phyloP scores from a whole-genome alignment of 306 rosid genomes.

The Gynostemma pentaphyllum region DNA sequence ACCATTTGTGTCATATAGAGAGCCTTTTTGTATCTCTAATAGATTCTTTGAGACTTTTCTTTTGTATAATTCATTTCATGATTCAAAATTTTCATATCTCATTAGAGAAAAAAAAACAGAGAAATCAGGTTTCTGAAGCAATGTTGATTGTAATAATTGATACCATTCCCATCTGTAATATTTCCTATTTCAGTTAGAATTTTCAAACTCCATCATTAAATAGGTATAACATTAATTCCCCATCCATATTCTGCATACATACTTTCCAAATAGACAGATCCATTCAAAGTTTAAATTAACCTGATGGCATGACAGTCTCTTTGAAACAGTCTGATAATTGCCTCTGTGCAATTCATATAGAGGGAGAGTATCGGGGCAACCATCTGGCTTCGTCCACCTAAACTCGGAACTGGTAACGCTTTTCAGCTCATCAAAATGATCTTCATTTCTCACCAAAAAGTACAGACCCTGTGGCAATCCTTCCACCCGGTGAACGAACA shows the following conservation, averaged over 20 bases:
- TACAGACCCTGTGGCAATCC: constrained; percentile 73
- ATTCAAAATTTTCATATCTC: too few relatives aligned
- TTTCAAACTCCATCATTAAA: neutral
- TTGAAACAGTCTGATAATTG: constrained; percentile 37
- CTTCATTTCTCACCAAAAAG: constrained; percentile 78
- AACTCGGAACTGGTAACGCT: constrained; percentile 46
- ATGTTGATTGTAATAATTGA: neutral
- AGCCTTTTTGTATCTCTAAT: too few relatives aligned
- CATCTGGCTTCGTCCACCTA: constrained; percentile 67
- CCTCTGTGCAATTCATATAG: constrained; percentile 48
- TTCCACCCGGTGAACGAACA: constrained; percentile 85
- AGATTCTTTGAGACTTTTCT: too few relatives aligned
- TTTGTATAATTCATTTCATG: too few relatives aligned
- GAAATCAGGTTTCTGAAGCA: neutral
- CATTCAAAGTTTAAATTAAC: constrained; percentile 17
- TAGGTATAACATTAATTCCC: neutral
- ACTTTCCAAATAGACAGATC: constrained; percentile 1
- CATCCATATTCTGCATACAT: neutral
- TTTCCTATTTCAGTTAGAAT: neutral
- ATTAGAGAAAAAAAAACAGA: neutral
- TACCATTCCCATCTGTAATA: neutral
- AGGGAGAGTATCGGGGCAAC: constrained; percentile 72
- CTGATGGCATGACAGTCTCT: constrained; percentile 79
- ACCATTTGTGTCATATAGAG: too few relatives aligned
- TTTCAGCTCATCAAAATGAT: constrained; percentile 60